A percentile compares a stretch with the other conserved stretches of the same genome.
phyloP scores from a whole-genome alignment of 73 alveolate species.

The Blepharisma japonicum region DNA sequence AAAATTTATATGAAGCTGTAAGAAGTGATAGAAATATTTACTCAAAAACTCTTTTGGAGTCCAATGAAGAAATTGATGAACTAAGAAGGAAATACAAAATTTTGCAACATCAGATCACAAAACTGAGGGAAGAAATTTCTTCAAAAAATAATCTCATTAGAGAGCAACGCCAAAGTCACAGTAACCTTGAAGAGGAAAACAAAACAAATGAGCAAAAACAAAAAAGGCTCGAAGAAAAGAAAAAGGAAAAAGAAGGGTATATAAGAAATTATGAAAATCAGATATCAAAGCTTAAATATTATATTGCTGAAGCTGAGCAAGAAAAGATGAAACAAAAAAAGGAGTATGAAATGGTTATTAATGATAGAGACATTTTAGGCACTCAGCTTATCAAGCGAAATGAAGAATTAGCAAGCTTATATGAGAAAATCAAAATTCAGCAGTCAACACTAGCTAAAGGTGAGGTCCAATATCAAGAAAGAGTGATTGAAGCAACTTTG shows the following conservation, averaged over 20 bases:
- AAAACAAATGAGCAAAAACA: constrained; percentile 78
- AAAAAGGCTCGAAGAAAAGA: constrained; percentile 80
- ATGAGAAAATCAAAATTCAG: constrained; percentile 95
- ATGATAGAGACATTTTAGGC: constrained; percentile 97
- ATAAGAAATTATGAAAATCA: constrained; percentile 93
- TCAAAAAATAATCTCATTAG: constrained; percentile 81
- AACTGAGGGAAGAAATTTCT: constrained; percentile 90
- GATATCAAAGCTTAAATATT: constrained; percentile 91
- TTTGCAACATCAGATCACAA: constrained; percentile 83
- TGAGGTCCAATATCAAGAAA: constrained; percentile 79
- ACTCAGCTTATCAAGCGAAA: constrained; percentile 95
- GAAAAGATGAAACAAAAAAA: constrained; percentile 94
- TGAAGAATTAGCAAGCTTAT: constrained; percentile 87
- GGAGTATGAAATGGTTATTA: constrained; percentile 97
- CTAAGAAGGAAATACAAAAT: constrained; percentile 86
- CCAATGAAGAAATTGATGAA: constrained; percentile 87
- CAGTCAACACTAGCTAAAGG: constrained; percentile 92
- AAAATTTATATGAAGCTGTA: constrained; percentile 97
- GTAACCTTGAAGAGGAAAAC: constrained; percentile 80
- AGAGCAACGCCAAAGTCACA: constrained; percentile 70
- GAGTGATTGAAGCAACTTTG: constrained; percentile 59
- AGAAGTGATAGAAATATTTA: constrained; percentile 97
- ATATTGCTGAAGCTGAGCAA: constrained; percentile 92
- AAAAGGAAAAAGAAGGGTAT: constrained; percentile 87
- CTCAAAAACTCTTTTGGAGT: constrained; percentile 96